Evolutionary conservation across 768 basidiomycete species (phyloP).

Genomic region (Tricholoma bakamatsutake): DNA sequence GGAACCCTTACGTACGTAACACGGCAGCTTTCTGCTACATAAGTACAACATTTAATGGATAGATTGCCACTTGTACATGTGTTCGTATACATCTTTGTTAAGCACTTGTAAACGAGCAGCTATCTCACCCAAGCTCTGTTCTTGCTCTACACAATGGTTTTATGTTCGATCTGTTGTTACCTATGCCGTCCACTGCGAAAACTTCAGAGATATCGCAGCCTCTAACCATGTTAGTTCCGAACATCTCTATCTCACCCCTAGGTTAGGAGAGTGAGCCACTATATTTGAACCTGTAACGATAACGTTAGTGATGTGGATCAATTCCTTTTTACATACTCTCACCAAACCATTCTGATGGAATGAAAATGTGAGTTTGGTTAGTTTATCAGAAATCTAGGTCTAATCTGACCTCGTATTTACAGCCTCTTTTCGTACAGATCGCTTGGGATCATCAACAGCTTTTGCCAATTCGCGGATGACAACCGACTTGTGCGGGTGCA

Average conservation of each 20-base stretch:
- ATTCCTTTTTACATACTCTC: slow-evolving; percentile 6
- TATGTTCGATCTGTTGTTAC: no score
- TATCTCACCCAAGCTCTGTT: no score
- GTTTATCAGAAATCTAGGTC: background rate
- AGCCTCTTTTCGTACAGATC: slow-evolving; percentile 78
- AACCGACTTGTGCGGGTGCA: slow-evolving; percentile 72
- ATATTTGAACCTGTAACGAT: background rate
- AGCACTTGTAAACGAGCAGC: background rate
- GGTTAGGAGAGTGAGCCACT: background rate
- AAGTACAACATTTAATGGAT: background rate
- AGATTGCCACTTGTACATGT: background rate
- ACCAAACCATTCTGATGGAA: slow-evolving; percentile 43
- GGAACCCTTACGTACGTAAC: background rate
- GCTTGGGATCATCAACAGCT: slow-evolving; percentile 85
- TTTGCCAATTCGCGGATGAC: slow-evolving; percentile 73
- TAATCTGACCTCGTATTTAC: slow-evolving; percentile 64
- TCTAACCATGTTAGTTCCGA: no score
- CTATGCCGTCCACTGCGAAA: no score
- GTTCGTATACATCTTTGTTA: background rate
- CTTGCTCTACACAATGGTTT: no score
- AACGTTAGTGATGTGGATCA: background rate
- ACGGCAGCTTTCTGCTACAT: no score
- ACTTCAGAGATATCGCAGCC: no score
- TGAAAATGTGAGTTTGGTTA: background rate
- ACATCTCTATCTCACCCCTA: no score